These are phyloP conservation scores for Punctularia strigosozonata DNA, from an alignment of 768 basidiomycete genomes.

Conservation along the genomic window DNA sequence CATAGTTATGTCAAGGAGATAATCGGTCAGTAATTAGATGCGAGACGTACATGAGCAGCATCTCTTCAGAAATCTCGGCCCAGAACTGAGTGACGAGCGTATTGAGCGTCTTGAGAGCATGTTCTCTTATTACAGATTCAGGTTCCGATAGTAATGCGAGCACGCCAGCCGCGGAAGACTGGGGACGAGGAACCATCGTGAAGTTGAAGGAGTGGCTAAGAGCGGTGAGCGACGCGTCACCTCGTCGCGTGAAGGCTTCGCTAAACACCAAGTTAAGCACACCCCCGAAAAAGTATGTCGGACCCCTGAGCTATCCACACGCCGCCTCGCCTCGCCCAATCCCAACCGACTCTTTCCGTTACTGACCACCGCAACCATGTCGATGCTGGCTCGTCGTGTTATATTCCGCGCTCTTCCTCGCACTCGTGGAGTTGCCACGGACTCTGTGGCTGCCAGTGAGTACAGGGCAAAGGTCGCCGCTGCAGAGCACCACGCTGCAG, in stretches of 20 bases:
- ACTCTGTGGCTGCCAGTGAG: constrained; percentile 23
- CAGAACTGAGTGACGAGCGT: constrained; percentile 88
- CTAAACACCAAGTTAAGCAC: neutral
- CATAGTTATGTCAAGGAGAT: constrained; percentile 2
- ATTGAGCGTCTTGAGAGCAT: constrained; percentile 79
- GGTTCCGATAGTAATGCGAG: constrained; percentile 88
- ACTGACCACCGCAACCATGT: no score
- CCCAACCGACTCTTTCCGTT: no score
- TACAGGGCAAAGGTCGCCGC: constrained; percentile 45
- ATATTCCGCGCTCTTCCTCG: constrained; percentile 29
- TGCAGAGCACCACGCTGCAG: constrained; percentile 52
- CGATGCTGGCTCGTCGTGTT: constrained; percentile 35
- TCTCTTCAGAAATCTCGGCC: constrained; percentile 96
- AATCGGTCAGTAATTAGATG: neutral
- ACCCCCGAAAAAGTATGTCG: no score
- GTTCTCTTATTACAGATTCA: constrained; percentile 76
- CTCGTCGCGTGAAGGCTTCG: neutral
- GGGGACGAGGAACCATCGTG: constrained; percentile 55
- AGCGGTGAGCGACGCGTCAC: constrained; percentile 26
- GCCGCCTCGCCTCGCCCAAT: no score
- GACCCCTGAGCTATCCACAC: no score
- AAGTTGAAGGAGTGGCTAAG: constrained; percentile 11
- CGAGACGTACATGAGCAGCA: constrained; percentile 71
- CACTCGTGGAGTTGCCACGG: constrained; percentile 15
- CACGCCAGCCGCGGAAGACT: constrained; percentile 81